Evolutionary conservation across 371 early-diverging fungal species (phyloP).

Genomic region (Mortierella sp.): DNA sequence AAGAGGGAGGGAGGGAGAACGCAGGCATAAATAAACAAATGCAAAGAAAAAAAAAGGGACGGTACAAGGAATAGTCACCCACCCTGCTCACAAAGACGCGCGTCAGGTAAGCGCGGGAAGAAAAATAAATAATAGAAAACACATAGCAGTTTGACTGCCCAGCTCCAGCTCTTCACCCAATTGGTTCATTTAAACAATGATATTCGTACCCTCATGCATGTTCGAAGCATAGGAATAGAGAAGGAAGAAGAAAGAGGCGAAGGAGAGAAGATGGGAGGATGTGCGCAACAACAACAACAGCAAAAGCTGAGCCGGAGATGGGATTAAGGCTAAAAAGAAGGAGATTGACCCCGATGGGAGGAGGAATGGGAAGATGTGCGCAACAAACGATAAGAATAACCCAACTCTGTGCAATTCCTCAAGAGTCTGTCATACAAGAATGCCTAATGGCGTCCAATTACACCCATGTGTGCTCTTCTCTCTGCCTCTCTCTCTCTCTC

Average conservation of each 20-base stretch:
- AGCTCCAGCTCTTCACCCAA: background rate
- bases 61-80: too few relatives aligned
- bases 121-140: background rate
- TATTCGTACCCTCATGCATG: background rate
- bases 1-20: too few relatives aligned
- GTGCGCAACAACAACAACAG: background rate
- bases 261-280: background rate
- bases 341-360: background rate
- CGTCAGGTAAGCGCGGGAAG: conserved; percentile 8
- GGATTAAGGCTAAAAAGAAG: background rate
- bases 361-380: background rate
- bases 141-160: background rate
- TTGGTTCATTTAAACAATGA: background rate
- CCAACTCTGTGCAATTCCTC: background rate
- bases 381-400: too few relatives aligned
- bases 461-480: background rate
- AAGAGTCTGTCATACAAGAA: background rate
- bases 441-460: background rate
- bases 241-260: background rate
- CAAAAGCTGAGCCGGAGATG: too few relatives aligned
- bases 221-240: background rate
- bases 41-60: too few relatives aligned
- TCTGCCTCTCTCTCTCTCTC: background rate
- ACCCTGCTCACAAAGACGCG: too few relatives aligned
- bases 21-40: background rate